phyloP scores from a whole-genome alignment of 768 basidiomycete genomes.

The Boletellus sp. region DNA sequence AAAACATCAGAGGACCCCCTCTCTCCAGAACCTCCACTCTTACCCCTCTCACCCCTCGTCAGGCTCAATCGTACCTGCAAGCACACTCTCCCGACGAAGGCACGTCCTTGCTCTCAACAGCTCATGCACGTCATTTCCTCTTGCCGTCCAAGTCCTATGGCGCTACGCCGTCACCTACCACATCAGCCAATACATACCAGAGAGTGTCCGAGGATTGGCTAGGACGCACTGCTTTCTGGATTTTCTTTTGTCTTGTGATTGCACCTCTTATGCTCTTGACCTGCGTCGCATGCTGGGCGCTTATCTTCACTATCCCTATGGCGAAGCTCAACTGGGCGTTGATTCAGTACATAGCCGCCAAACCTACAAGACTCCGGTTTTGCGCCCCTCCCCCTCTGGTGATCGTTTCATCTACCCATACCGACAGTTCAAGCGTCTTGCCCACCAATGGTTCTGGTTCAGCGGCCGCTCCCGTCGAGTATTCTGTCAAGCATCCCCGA shows the following conservation, averaged over 20 bases:
- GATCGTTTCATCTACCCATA: constrained; percentile 36
- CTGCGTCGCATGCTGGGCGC: constrained; percentile 90
- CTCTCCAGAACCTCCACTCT: constrained; percentile 44
- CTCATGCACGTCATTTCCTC: constrained; percentile 32
- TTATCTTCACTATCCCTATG: constrained; percentile 96
- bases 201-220: constrained; percentile 45
- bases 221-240: constrained; percentile 81
- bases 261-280: constrained; percentile 86
- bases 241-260: constrained; percentile 68
- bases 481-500: constrained; percentile 68
- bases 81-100: constrained; percentile 38
- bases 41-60: constrained; percentile 36
- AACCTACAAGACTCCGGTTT: constrained; percentile 86
- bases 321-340: constrained; percentile 96
- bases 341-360: constrained; percentile 71
- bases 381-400: constrained; percentile 80
- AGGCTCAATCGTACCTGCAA: constrained; percentile 9
- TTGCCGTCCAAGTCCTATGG: constrained; percentile 66
- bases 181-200: constrained; percentile 17
- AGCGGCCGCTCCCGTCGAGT: constrained; percentile 36
- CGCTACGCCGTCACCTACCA: constrained; percentile 40
- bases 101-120: constrained; percentile 41
- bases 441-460: constrained; percentile 5
- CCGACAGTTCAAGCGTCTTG: constrained; percentile 17
- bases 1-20: constrained; percentile 22